Base-by-base conservation (phyloP, 805 yeast genomes). In the Pichia membranifaciens region DNA sequence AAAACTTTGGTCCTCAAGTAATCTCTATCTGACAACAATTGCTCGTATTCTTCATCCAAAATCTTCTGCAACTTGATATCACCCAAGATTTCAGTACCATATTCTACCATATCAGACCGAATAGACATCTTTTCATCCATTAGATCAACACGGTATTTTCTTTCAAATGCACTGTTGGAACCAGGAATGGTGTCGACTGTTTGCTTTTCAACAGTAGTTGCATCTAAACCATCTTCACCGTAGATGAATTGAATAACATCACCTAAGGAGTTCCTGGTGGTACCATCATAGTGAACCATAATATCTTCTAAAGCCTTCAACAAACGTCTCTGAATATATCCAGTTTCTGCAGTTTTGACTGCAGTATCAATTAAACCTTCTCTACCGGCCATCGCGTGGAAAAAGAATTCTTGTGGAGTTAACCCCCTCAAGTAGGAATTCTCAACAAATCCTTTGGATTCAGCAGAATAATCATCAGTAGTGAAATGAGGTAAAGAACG, bases 351-450 rank as follows among this genome's bases (percentile, higher is more conserved):
- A 37, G 99, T 93, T 68, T 93, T 93, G 42, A 93, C 99, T 15
- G 99, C 99, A 47, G 99, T 93, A 77, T 93, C 99, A 66, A 93
- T 95, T 65, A 93, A 76, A 76, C 99, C 99, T 73, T 93, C 99
- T 78, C 99, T 88, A 74, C 99, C 99, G 63, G 99, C 98, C 96
- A 93, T 93, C 45, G 98, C 97, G 67, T 93, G 99, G 84, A 93
- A 93, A 67, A 93, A 90, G 68, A 93, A 93, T 68, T 93, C 99
- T 68, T 93, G 98, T 31, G 99, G 99, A 5, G 99, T 90, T 61
- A 93, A 76, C 34, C 99, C 99, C 74, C 98, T 82, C 64, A 91
- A 75, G 64, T 93, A 93, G 13, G 99, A 93, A 65, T 93, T 93
- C 68, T 95, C 96, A 51, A 93, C 96, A 60, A 93, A 93, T 58